Conservation (phyloP, 495 filamentous ascomycete species). For the Penicillium pancosmium region DNA sequence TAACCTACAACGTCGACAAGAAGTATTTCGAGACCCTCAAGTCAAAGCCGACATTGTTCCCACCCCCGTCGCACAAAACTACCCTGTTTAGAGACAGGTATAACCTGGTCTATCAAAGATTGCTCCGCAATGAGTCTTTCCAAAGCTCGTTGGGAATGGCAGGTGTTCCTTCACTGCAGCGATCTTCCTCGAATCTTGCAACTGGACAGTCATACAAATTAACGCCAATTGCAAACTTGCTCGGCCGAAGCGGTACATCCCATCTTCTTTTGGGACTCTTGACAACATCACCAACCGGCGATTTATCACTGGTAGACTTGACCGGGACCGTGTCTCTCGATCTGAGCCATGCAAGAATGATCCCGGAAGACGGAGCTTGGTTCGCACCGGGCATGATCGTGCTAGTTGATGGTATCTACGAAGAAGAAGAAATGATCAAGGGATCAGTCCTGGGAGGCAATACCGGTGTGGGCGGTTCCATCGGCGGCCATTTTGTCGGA, state of each 20-base stretch:
- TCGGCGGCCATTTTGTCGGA: constrained; percentile 86
- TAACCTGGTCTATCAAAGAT: constrained; percentile 84
- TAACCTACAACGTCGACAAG: constrained; percentile 82
- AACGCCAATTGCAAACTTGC: constrained; percentile 89
- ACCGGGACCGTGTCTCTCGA: constrained; percentile 88
- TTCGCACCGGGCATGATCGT: constrained; percentile 95
- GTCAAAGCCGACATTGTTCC: constrained; percentile 74
- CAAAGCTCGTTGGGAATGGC: constrained; percentile 68
- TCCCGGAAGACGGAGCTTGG: constrained; percentile 86
- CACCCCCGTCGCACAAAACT: constrained; percentile 79
- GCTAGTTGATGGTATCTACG: constrained; percentile 89
- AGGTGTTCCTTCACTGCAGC: constrained; percentile 46
- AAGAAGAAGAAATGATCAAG: constrained; percentile 76
- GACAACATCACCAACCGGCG: constrained; percentile 78
- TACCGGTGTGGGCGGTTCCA: constrained; percentile 81
- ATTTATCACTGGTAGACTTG: constrained; percentile 77
- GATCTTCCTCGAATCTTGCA: constrained; percentile 57
- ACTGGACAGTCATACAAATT: constrained; percentile 76
- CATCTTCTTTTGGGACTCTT: constrained; percentile 90
- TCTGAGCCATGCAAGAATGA: constrained; percentile 73
- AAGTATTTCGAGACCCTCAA: constrained; percentile 83
- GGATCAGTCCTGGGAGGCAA: constrained; percentile 70
- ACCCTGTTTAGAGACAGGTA: constrained; percentile 85
- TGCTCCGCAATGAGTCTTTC: constrained; percentile 91
- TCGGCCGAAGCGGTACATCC: constrained; percentile 80